Evolutionary conservation across 306 rosid species (phyloP).

Genomic region (Rubus idaeus): DNA sequence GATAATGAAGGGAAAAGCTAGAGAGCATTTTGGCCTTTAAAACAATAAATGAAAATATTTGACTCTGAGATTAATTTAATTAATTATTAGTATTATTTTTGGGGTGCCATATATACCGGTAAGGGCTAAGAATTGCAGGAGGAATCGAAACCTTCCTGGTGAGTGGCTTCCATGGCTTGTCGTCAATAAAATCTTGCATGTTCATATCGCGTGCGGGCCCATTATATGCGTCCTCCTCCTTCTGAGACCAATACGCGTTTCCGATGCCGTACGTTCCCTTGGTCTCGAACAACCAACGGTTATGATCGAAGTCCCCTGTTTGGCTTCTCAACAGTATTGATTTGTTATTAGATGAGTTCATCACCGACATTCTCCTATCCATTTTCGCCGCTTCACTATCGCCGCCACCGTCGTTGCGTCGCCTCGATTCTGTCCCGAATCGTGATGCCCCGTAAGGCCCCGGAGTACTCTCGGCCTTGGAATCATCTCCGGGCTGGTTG

Average conservation of each 20-base stretch:
- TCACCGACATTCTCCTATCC: constrained; percentile 66
- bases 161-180: constrained; percentile 88
- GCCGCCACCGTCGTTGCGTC: neutral
- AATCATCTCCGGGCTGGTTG: constrained; percentile 53
- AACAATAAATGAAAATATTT: too few species aligned
- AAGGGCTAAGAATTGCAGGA: constrained; percentile 70
- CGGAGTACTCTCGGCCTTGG: constrained; percentile 35
- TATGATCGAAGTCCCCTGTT: constrained; percentile 83
- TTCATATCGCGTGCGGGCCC: constrained; percentile 48
- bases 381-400: constrained; percentile 33
- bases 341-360: constrained; percentile 54
- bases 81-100: too few species aligned
- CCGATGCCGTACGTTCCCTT: constrained; percentile 85
- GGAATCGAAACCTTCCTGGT: constrained; percentile 62
- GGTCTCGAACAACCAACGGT: constrained; percentile 81
- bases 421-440: constrained; percentile 28
- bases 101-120: constrained; percentile 42
- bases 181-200: constrained; percentile 77
- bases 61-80: too few species aligned
- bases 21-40: too few species aligned
- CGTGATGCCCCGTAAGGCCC: constrained; percentile 16
- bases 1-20: too few species aligned
- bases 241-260: constrained; percentile 68
- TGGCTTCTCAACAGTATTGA: constrained; percentile 77
- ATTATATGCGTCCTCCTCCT: constrained; percentile 41